Base-by-base conservation (phyloP, 164 flowering plant genomes). In the Vitis rotundifolia region DNA sequence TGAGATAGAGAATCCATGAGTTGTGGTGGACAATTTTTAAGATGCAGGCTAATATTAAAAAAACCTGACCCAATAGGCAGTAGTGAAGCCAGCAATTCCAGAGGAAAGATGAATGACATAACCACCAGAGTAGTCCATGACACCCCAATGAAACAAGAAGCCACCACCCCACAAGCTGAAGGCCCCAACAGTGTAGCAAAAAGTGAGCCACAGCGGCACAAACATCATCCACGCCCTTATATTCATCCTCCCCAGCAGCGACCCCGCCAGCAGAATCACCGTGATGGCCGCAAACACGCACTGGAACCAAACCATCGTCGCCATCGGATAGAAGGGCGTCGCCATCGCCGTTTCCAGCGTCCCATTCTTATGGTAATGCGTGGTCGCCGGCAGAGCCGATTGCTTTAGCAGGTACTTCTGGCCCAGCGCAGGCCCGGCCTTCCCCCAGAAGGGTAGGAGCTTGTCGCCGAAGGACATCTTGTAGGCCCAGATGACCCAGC, bases 81-180 rank as follows among this genome's bases (percentile, higher is more conserved):
- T 19, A 9, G 73, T 70, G 2, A 62, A 8, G 61, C 73, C 73
- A 8, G 67, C 73, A 16, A 70, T 70, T 19, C 73, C 73, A 2
- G 73, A 70, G 19, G 73, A 70, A 55, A 70, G 73, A 47, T 70
- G 73, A 55, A 70, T 70, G 10, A 70, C 73, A 54, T 70, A 70
- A 9, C 73, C 73, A 55, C 73, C 73, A 15, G 73, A 70, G 13
- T 70, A 70, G 52, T 70, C 73, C 61, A 70, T 70, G 15, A 70
- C 73, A 16, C 73, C 73, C 73, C 67, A 70, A 19, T 70, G 73
- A 70, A 70, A 70, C 67, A 70, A 63, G 61, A 70, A 70, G 2
- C 73, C 73, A 7, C 73, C 73, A 14, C 73, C 73, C 73, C 73
- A 70, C 60, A 70, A 29, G 56, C 73, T 70, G 14, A 70, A 70